Evolutionary conservation across 2,329 filamentous ascomycete genomes (phyloP).

Genomic region (Teratosphaeria destructans): DNA sequence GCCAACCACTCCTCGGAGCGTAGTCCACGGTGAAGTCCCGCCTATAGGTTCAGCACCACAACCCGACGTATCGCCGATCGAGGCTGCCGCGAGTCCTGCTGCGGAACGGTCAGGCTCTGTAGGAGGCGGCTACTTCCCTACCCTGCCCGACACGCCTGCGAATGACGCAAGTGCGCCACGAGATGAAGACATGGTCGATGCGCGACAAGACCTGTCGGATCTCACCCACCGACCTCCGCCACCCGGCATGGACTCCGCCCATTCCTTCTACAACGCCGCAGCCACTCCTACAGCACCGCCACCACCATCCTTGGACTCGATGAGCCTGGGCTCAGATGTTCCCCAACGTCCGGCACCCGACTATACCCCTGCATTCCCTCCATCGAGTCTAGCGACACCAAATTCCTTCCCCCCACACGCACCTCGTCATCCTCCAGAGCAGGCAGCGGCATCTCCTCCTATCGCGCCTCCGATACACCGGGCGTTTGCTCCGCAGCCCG

Average conservation of each 20-base stretch:
- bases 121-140: slow-evolving; percentile 50
- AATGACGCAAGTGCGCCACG: background rate
- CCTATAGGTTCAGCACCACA: slow-evolving; percentile 2
- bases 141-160: slow-evolving; percentile 33
- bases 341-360: background rate
- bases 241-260: background rate
- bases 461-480: background rate
- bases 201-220: background rate
- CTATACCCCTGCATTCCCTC: background rate
- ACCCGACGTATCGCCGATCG: slow-evolving; percentile 43
- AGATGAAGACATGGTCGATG: background rate
- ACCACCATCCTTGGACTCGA: background rate
- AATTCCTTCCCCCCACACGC: background rate
- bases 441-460: background rate
- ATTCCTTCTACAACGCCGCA: background rate
- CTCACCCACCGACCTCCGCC: background rate
- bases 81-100: slow-evolving; percentile 27
- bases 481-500: background rate
- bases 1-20: slow-evolving; percentile 24
- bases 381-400: background rate
- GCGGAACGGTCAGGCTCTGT: slow-evolving; percentile 34
- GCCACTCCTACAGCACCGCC: background rate
- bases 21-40: background rate
- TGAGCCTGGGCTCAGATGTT: background rate
- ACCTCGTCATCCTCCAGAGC: background rate